Conservation (phyloP, 2,329 filamentous ascomycete genomes). For the Colletotrichum euphorbiae region DNA sequence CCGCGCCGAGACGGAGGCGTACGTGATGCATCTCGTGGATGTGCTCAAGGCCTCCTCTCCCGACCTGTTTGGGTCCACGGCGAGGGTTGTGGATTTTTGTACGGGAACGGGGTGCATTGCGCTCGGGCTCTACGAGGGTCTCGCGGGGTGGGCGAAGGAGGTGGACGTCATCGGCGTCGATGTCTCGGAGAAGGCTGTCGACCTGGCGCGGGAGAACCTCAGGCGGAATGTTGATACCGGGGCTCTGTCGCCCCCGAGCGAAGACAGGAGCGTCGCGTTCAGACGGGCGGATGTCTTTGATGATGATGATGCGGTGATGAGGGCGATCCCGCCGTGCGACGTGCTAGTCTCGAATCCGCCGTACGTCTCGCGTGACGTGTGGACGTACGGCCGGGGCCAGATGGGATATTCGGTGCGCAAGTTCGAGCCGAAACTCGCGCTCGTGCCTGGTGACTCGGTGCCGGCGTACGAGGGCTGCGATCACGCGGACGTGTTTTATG, state of each 20-base stretch:
- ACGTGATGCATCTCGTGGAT: conserved; percentile 66
- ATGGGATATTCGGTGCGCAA: conserved; percentile 80
- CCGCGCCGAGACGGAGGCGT: conserved; percentile 80
- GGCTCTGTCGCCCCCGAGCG: conserved; percentile 39
- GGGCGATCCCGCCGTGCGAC: conserved; percentile 57
- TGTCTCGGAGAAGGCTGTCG: conserved; percentile 73
- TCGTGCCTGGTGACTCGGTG: conserved; percentile 67
- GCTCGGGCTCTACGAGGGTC: conserved; percentile 76
- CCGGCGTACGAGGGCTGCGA: conserved; percentile 48
- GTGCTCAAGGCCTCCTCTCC: conserved; percentile 47
- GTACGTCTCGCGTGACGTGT: conserved; percentile 76
- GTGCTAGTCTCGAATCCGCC: conserved; percentile 90
- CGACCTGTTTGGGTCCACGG: conserved; percentile 12
- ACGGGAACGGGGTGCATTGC: conserved; percentile 93
- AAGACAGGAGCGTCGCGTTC: conserved; percentile 56
- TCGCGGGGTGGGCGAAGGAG: conserved; percentile 55
- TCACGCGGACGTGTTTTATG: conserved; percentile 73
- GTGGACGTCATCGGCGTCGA: conserved; percentile 78
- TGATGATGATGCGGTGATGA: conserved; percentile 53
- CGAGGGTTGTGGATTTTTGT: conserved; percentile 86
- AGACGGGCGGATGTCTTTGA: conserved; percentile 62
- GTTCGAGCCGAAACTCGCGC: conserved; percentile 83
- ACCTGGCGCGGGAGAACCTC: conserved; percentile 74
- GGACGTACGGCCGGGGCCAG: conserved; percentile 53
- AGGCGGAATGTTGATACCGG: conserved; percentile 56